Conservation (phyloP, 441 rosid genomes). For the Gossypium gossypioides region DNA sequence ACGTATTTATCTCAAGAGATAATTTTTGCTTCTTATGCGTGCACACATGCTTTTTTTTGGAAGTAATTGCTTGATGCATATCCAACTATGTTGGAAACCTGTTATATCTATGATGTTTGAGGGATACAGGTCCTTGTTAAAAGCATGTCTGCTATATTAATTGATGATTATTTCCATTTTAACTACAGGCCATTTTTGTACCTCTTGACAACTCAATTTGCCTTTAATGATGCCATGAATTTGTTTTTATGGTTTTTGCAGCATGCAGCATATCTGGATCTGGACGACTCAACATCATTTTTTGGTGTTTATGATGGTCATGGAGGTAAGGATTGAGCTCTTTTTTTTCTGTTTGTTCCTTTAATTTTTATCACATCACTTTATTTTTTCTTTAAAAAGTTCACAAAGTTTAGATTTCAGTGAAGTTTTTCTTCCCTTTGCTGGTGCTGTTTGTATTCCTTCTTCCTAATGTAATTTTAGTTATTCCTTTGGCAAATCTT, state of each 20-base stretch:
- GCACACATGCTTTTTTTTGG: not conserved
- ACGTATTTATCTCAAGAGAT: not conserved
- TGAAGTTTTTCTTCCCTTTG: not conserved
- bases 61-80: not conserved
- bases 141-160: not conserved
- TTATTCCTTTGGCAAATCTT: not conserved
- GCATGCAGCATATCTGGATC: slow-evolving; percentile 48
- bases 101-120: not conserved
- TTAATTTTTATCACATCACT: not conserved
- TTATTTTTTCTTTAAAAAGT: not conserved
- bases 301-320: slow-evolving; percentile 71
- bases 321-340: slow-evolving; percentile 38
- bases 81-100: not conserved
- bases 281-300: slow-evolving; percentile 47
- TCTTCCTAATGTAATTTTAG: not conserved
- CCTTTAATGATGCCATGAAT: slow-evolving; percentile 10
- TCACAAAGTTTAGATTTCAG: not conserved
- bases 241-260: slow-evolving; percentile 24
- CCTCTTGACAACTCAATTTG: not conserved
- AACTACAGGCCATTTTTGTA: not conserved
- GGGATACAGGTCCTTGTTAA: not conserved
- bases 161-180: not conserved
- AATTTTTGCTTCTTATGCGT: not conserved
- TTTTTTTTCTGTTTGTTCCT: not conserved
- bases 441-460: not conserved